A percentile compares a stretch with the other conserved stretches of the same genome.
Conservation (phyloP, 805 yeast genomes). For the Naumovozyma dairenensis region DNA sequence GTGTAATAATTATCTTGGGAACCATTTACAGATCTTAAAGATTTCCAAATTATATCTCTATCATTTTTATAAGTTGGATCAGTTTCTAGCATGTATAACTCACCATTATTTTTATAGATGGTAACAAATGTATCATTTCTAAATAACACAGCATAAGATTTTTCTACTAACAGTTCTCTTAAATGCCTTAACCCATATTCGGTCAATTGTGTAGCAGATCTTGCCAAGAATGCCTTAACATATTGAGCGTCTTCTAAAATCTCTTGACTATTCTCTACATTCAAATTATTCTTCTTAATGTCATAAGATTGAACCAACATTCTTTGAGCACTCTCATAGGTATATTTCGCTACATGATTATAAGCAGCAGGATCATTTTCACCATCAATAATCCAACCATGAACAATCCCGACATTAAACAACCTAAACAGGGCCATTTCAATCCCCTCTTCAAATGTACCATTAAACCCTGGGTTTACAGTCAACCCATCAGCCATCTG, state of each 20-base stretch:
- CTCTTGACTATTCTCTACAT: slow-evolving; percentile 19
- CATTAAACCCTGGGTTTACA: slow-evolving; percentile 61
- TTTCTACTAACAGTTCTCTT: slow-evolving; percentile 36
- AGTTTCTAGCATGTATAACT: slow-evolving; percentile 58
- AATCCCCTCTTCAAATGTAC: slow-evolving; percentile 44
- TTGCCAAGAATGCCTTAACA: slow-evolving; percentile 42
- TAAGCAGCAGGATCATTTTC: slow-evolving; percentile 27
- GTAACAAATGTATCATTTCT: slow-evolving; percentile 87
- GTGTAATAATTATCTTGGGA: slow-evolving; percentile 57
- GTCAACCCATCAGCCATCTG: slow-evolving; percentile 58
- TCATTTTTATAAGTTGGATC: slow-evolving; percentile 52
- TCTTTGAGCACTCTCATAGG: slow-evolving; percentile 54
- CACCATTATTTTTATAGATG: slow-evolving; percentile 39
- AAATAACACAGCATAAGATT: slow-evolving; percentile 62
- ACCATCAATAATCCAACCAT: slow-evolving; percentile 73
- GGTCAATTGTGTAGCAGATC: slow-evolving; percentile 70
- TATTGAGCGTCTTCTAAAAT: slow-evolving; percentile 28
- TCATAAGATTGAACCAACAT: slow-evolving; percentile 41
- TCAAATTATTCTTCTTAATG: slow-evolving; percentile 17
- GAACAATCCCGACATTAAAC: slow-evolving; percentile 55
- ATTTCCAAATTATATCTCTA: slow-evolving; percentile 69
- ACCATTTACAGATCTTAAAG: slow-evolving; percentile 58
- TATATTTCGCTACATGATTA: slow-evolving; percentile 32
- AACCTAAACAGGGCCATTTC: slow-evolving; percentile 49
- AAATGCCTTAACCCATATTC: slow-evolving; percentile 48